phyloP scores from a whole-genome alignment of 768 basidiomycete species.

The Omphalotus guepiniiformis region DNA sequence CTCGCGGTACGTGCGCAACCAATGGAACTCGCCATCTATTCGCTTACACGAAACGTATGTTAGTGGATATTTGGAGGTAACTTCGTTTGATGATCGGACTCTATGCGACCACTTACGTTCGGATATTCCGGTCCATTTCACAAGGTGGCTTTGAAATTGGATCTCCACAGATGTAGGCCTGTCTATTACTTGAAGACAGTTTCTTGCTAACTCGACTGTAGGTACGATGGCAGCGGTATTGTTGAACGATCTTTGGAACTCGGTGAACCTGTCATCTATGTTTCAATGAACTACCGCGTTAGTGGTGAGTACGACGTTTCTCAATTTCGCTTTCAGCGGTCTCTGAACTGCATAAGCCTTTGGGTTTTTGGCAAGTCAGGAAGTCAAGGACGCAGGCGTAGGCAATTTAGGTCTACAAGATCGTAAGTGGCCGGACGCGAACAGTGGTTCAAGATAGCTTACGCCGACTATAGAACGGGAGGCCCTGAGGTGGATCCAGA shows the following conservation, averaged over 20 bases:
- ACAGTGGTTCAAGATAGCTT: no score
- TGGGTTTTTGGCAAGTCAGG: slow-evolving; percentile 49
- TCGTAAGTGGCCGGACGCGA: slow-evolving; percentile 36
- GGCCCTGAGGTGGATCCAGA: slow-evolving; percentile 62
- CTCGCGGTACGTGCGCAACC: slow-evolving; percentile 37
- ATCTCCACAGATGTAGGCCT: slow-evolving; percentile 28
- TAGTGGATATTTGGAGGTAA: slow-evolving; percentile 53
- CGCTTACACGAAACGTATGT: no score
- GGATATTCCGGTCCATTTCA: neutral
- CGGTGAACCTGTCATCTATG: slow-evolving; percentile 43
- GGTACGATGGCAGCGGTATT: slow-evolving; percentile 40
- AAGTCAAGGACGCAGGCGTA: slow-evolving; percentile 46
- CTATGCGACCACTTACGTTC: neutral
- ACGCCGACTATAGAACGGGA: slow-evolving; percentile 45
- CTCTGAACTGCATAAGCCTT: slow-evolving; percentile 28
- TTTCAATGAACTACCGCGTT: slow-evolving; percentile 51
- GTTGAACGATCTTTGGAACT: slow-evolving; percentile 42
- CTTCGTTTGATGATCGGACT: slow-evolving; percentile 9
- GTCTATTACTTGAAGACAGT: neutral
- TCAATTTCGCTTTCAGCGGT: neutral
- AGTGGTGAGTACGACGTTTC: slow-evolving; percentile 18
- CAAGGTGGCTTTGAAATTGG: slow-evolving; percentile 38
- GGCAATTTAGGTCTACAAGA: slow-evolving; percentile 68
- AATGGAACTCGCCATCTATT: no score
- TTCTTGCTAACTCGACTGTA: slow-evolving; percentile 14